phyloP scores from a whole-genome alignment of 345 rosid genomes.

The Eucalyptus fibrosa region DNA sequence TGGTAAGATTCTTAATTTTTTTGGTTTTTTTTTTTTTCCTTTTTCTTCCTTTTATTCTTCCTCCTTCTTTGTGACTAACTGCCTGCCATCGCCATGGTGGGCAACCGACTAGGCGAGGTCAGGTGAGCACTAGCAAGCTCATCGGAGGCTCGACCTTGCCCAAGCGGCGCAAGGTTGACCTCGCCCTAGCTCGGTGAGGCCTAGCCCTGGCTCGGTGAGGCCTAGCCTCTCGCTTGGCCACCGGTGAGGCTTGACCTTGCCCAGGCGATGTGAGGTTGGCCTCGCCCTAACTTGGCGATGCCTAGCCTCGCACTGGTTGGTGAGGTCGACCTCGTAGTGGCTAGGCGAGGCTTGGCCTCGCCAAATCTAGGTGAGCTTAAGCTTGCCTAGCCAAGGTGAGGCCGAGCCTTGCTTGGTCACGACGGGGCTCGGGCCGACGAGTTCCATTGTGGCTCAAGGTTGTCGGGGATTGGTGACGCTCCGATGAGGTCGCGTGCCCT shows the following conservation, averaged over 20 bases:
- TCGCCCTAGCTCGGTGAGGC: fast-evolving
- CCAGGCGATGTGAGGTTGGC: fast-evolving
- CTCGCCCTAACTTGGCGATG: too few species aligned
- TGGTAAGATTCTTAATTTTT: too few species aligned
- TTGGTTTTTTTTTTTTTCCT: too few species aligned
- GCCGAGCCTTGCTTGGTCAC: too few species aligned
- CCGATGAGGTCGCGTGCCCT: fast-evolving
- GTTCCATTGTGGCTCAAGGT: too few species aligned
- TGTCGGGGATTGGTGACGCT: fast-evolving
- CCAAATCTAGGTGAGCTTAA: fast-evolving
- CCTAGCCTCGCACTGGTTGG: fast-evolving
- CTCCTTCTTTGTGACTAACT: too few species aligned
- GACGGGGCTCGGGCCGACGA: too few species aligned
- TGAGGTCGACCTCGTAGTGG: fast-evolving
- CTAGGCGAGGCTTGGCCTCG: fast-evolving
- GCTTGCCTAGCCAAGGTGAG: too few species aligned
- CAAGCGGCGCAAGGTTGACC: too few species aligned
- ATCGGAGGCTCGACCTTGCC: too few species aligned
- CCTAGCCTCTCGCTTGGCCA: fast-evolving
- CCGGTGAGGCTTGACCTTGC: fast-evolving
- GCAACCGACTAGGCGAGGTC: fast-evolving
- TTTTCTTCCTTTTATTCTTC: too few species aligned
- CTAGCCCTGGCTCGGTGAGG: fast-evolving
- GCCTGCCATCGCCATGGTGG: fast-evolving
- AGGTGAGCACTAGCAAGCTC: too few species aligned